Base-by-base conservation (phyloP, 371 early-diverging fungal genomes). In the Mortierella sp. region DNA sequence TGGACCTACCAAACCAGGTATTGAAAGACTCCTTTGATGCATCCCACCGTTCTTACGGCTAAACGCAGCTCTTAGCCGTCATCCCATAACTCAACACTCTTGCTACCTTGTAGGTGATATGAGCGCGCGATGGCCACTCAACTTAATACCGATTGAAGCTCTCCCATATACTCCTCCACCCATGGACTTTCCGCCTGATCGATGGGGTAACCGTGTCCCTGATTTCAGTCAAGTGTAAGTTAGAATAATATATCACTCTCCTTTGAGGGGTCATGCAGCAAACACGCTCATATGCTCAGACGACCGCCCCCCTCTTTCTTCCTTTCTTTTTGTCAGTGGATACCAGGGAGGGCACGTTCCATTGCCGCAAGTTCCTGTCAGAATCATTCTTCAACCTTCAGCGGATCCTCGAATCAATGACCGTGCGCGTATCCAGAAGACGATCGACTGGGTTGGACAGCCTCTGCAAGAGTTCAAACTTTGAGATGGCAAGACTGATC, bases 211-310 rank as follows among this genome's bases (percentile, higher is more conserved):
- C 45, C 42, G 31, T 1, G 47, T 72, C 45, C 63, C 72, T 1
- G 67, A 72, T 45, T 72, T 72, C 54, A 72, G 72, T 61, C 66
- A 72, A 61, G 72, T 72, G 72, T 72, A 66, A 57, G 47, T 10
- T n/a, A 0, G 2, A 47, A 42, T 3, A 16, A 1, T 1, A 3
- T 34, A 34, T 10, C 34, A n/a, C n/a, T n/a, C n/a, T n/a, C n/a
- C n/a, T n/a, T n/a, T n/a, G n/a, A n/a, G n/a, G n/a, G n/a, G n/a
- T n/a, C n/a, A n/a, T n/a, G n/a, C n/a, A n/a, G n/a, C n/a, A n/a
- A n/a, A n/a, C n/a, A n/a, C n/a, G n/a, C n/a, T 18, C 8, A 34
- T 41, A 9, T 28, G 2, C 14, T 30, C 39, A n/a, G n/a, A n/a
- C n/a, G n/a, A n/a, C n/a, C n/a, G n/a, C n/a, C 42, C 53, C 49